These are phyloP conservation scores for Hypomyces perniciosus DNA, from an alignment of 2,329 filamentous ascomycete species.

Conservation along the genomic window DNA sequence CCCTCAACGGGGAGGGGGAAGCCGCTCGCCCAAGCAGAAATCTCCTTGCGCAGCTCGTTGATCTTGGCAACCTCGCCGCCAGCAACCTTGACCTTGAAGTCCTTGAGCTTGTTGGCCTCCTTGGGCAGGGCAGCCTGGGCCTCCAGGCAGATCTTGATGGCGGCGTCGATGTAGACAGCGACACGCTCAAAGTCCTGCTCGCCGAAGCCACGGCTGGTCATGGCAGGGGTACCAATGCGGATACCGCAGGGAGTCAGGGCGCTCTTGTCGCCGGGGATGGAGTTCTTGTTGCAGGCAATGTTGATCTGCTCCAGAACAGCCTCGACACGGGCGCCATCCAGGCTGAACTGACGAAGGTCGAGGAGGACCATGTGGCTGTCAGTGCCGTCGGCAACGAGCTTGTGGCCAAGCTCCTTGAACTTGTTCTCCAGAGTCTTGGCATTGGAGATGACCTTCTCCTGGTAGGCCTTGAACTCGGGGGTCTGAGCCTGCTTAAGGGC, in stretches of 20 bases:
- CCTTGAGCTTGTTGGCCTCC: slow-evolving; percentile 98
- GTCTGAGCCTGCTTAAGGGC: slow-evolving; percentile 90
- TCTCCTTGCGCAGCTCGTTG: slow-evolving; percentile 80
- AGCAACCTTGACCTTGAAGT: slow-evolving; percentile 93
- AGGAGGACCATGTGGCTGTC: slow-evolving; percentile 97
- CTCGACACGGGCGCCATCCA: slow-evolving; percentile 94
- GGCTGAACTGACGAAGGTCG: slow-evolving; percentile 77
- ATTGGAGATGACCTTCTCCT: slow-evolving; percentile 86
- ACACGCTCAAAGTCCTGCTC: slow-evolving; percentile 89
- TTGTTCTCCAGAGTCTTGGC: slow-evolving; percentile 83
- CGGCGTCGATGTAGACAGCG: slow-evolving; percentile 79
- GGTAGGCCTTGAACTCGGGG: slow-evolving; percentile 89
- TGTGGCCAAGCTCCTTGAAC: slow-evolving; percentile 84
- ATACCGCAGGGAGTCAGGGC: slow-evolving; percentile 91
- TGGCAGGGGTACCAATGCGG: slow-evolving; percentile 93
- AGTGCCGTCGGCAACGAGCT: slow-evolving; percentile 89
- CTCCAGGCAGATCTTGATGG: slow-evolving; percentile 85
- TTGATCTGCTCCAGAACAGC: slow-evolving; percentile 95
- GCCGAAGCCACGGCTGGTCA: slow-evolving; percentile 93
- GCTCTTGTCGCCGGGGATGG: slow-evolving; percentile 94
- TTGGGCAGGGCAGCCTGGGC: slow-evolving; percentile 82
- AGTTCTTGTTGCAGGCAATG: slow-evolving; percentile 99
- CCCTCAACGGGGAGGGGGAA: slow-evolving; percentile 90
- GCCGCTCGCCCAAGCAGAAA: slow-evolving; percentile 74
- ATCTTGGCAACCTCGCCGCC: slow-evolving; percentile 75